Evolutionary conservation across 345 rosid genomes (phyloP).

Genomic region (Cardiospermum halicacabum): DNA sequence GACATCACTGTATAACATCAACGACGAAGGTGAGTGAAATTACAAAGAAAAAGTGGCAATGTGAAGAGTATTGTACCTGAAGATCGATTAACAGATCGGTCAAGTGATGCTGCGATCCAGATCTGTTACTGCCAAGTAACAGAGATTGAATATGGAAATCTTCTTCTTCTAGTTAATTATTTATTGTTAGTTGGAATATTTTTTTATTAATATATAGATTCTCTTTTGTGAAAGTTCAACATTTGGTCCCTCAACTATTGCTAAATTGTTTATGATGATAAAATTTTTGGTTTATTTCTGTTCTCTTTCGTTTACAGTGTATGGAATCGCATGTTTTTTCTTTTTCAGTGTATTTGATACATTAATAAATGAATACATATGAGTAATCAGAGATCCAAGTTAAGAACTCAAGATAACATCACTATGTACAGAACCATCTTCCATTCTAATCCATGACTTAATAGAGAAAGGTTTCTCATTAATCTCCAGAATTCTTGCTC

Average conservation of each 20-base stretch:
- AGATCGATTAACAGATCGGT: slow-evolving; percentile 4
- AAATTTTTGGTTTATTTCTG: too few species aligned
- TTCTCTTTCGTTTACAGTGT: too few species aligned
- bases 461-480: slow-evolving; percentile 51
- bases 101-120: slow-evolving; percentile 20
- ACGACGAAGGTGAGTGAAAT: not conserved
- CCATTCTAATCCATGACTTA: slow-evolving; percentile 93
- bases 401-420: slow-evolving; percentile 42
- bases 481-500: slow-evolving; percentile 76
- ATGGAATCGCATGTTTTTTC: too few species aligned
- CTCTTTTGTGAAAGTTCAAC: too few species aligned
- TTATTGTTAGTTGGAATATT: not conserved
- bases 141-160: not conserved
- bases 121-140: slow-evolving; percentile 12
- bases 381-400: not conserved
- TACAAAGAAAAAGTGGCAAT: not conserved
- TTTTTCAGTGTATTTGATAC: too few species aligned
- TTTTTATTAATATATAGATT: not conserved
- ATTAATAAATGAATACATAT: too few species aligned
- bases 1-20: slow-evolving; percentile 34
- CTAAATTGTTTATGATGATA: too few species aligned
- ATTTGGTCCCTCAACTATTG: too few species aligned
- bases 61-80: slow-evolving; percentile 14
- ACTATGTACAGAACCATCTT: slow-evolving; percentile 60
- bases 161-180: not conserved